These are phyloP conservation scores for Wilcoxina mikolae DNA, from an alignment of 495 filamentous ascomycete genomes.

Conservation along the genomic window DNA sequence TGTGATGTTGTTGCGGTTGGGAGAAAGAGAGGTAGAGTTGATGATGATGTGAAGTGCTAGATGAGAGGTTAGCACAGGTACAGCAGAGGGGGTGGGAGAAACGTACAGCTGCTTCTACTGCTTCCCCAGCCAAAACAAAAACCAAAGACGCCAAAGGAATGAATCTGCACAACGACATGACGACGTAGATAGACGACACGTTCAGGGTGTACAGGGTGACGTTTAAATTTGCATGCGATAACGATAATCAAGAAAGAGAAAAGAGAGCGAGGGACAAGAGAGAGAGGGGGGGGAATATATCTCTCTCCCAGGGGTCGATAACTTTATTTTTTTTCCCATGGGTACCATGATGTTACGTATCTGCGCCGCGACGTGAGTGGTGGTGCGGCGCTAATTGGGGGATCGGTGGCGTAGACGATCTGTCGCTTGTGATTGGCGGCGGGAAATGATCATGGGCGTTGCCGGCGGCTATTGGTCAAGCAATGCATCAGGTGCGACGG, in stretches of 20 bases:
- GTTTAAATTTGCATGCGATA: conserved; percentile 1
- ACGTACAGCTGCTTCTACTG: not conserved
- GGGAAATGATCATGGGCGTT: not conserved
- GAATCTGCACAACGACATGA: conserved; percentile 1
- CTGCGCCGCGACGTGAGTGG: too few species aligned
- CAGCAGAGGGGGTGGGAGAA: not conserved
- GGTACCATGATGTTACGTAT: not conserved
- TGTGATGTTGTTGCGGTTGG: not conserved
- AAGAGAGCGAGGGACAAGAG: not conserved
- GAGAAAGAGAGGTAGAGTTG: not conserved
- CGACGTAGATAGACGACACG: not conserved
- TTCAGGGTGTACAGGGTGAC: not conserved
- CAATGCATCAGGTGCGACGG: too few species aligned
- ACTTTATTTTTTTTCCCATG: not conserved
- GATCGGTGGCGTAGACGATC: not conserved
- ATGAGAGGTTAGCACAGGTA: not conserved
- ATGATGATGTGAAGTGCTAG: not conserved
- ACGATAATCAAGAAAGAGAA: not conserved
- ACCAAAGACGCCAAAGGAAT: not conserved
- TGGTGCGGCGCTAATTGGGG: too few species aligned
- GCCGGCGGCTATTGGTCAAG: not conserved
- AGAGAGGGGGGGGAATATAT: not conserved
- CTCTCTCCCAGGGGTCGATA: not conserved
- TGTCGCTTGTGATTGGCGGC: not conserved
- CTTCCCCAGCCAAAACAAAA: not conserved